A percentile compares a stretch with the other conserved stretches of the same genome.
Conservation (phyloP, 1,284 basidiomycete genomes). For the Moesziomyces parantarcticus region DNA sequence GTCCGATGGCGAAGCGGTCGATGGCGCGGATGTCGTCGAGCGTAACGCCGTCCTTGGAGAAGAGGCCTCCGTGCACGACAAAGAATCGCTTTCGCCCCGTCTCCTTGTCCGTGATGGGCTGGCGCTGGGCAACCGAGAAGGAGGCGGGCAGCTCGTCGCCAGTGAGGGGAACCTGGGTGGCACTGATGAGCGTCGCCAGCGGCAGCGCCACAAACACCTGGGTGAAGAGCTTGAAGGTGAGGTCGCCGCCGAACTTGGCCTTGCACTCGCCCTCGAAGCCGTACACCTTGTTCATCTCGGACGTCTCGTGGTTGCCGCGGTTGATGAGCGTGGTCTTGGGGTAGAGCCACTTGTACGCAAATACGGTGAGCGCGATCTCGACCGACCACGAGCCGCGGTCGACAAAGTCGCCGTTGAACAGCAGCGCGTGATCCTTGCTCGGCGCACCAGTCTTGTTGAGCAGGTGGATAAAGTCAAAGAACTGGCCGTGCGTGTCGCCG, state of each 20-base stretch:
- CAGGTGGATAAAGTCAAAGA: constrained; percentile 91
- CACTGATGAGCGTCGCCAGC: constrained; percentile 84
- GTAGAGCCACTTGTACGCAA: constrained; percentile 88
- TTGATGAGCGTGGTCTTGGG: constrained; percentile 64
- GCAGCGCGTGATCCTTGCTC: constrained; percentile 57
- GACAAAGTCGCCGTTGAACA: constrained; percentile 72
- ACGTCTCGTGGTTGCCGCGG: constrained; percentile 97
- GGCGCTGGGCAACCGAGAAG: constrained; percentile 56
- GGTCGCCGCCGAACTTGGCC: constrained; percentile 65
- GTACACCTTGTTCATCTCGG: constrained; percentile 75
- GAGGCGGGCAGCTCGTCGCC: constrained; percentile 49
- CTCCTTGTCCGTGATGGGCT: constrained; percentile 81
- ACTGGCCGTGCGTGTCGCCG: constrained; percentile 71
- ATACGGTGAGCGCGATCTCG: constrained; percentile 91
- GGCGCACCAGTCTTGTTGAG: constrained; percentile 80
- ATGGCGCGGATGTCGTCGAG: constrained; percentile 91
- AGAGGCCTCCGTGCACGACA: constrained; percentile 89
- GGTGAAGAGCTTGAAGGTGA: constrained; percentile 66
- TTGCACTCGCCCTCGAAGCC: constrained; percentile 97
- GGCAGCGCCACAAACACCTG: constrained; percentile 71
- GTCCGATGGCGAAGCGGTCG: constrained; percentile 80
- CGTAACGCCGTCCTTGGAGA: constrained; percentile 92
- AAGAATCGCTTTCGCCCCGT: constrained; percentile 84
- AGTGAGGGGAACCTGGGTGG: constrained; percentile 74
- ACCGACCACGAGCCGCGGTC: constrained; percentile 97